These are phyloP conservation scores for Amaranthus tricolor DNA, from an alignment of 179 eudicot species.

Conservation along the genomic window DNA sequence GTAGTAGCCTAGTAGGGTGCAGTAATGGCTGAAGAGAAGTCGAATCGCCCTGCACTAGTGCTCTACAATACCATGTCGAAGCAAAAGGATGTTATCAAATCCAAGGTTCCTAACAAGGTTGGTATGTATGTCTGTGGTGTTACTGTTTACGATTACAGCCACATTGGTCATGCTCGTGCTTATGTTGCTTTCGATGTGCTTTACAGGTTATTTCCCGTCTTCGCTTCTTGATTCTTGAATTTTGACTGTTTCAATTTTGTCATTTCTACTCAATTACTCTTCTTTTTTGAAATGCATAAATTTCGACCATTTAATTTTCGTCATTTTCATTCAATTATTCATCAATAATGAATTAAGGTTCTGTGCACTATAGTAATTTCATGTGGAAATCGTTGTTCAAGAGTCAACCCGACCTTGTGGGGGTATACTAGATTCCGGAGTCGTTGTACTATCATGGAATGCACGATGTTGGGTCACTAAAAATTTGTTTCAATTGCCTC, in stretches of 20 bases:
- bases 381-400: background rate
- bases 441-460: too few species aligned
- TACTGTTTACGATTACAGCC: slow-evolving; percentile 91
- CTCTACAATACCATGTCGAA: slow-evolving; percentile 57
- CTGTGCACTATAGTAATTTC: background rate
- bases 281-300: background rate
- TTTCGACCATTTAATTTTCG: too few species aligned
- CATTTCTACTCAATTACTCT: background rate
- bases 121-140: slow-evolving; percentile 94
- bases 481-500: too few species aligned
- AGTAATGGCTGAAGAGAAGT: slow-evolving; percentile 8
- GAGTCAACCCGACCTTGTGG: background rate
- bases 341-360: too few species aligned
- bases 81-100: slow-evolving; percentile 60
- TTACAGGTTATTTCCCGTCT: slow-evolving; percentile 42
- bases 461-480: too few species aligned
- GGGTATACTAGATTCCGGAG: too few species aligned
- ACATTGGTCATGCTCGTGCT: slow-evolving; percentile 93
- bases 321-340: too few species aligned
- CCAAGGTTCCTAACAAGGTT: slow-evolving; percentile 61
- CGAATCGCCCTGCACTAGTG: background rate
- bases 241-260: background rate
- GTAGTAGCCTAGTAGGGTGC: background rate
- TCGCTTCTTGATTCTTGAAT: background rate
- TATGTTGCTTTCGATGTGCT: slow-evolving; percentile 84